Percentiles rank a stretch among this genome's conserved stretches.
Evolutionary conservation across 2,329 filamentous ascomycete genomes (phyloP).

Genomic region (Pestalotiopsis sp.): DNA sequence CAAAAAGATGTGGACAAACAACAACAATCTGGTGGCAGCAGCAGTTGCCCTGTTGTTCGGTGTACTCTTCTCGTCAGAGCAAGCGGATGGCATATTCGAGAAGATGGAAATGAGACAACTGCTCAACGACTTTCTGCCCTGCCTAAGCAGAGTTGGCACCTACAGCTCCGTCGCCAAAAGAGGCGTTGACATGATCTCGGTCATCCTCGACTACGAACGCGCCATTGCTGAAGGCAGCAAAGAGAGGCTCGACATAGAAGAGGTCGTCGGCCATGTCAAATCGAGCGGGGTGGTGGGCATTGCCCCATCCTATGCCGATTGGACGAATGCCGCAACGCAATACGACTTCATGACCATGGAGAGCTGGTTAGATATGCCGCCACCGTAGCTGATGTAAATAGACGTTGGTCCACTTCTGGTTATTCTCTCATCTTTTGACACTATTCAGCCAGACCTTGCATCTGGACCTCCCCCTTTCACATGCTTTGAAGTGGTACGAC

Average conservation of each 20-base stretch:
- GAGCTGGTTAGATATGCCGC: constrained; percentile 3
- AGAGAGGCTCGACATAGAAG: not conserved
- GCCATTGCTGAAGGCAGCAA: not conserved
- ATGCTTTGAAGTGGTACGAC: not conserved
- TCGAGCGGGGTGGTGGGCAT: constrained; percentile 1
- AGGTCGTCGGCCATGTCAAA: constrained; percentile 1
- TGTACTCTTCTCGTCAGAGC: not conserved
- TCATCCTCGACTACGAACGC: constrained; percentile 5
- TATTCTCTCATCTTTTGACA: too few relatives aligned
- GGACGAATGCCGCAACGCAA: not conserved
- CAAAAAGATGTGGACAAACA: constrained; percentile 8
- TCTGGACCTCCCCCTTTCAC: not conserved
- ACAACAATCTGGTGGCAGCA: constrained; percentile 4
- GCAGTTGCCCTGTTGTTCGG: constrained; percentile 1
- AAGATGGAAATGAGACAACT: constrained; percentile 10
- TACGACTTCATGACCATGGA: constrained; percentile 8
- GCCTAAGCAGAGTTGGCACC: not conserved
- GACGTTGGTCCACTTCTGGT: too few relatives aligned
- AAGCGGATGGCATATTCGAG: constrained; percentile 5
- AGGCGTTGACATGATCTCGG: not conserved
- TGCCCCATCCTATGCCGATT: constrained; percentile 2
- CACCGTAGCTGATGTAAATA: not conserved
- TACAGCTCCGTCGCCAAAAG: constrained; percentile 4
- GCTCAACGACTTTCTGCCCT: not conserved
- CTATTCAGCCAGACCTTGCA: not conserved